Conservation (phyloP, 2,329 filamentous ascomycete species). For the Aspergillus ruber region DNA sequence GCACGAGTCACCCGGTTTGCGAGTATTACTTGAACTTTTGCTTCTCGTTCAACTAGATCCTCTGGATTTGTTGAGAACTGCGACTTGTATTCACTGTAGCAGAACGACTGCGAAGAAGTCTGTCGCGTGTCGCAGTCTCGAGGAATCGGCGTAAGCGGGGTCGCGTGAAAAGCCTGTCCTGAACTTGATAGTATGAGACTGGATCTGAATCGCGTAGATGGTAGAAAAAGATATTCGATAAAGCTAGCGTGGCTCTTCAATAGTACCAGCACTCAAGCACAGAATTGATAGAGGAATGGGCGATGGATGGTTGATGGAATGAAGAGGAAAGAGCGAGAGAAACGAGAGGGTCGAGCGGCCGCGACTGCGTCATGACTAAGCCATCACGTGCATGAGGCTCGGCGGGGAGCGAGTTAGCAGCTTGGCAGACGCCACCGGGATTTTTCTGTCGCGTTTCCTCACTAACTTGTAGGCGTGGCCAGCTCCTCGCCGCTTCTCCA, state of each 20-base stretch:
- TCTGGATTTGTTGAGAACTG: constrained; percentile 11
- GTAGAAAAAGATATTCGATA: background rate
- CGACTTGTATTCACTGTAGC: constrained; percentile 11
- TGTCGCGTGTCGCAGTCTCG: constrained; percentile 17
- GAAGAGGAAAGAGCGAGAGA: background rate
- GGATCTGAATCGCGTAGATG: background rate
- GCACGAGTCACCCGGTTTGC: constrained; percentile 20
- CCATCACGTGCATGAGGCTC: constrained; percentile 15
- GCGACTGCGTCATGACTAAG: constrained; percentile 9
- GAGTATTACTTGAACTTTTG: constrained; percentile 29
- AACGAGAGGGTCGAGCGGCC: constrained; percentile 1
- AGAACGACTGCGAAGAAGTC: constrained; percentile 13
- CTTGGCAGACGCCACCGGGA: constrained; percentile 17
- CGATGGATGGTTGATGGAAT: constrained; percentile 5
- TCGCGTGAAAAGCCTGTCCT: constrained; percentile 16
- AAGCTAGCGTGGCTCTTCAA: background rate
- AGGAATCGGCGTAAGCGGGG: constrained; percentile 23
- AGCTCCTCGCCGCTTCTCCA: constrained; percentile 19
- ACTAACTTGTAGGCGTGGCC: background rate
- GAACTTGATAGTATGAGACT: background rate
- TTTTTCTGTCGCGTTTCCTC: constrained; percentile 13
- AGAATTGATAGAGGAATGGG: background rate
- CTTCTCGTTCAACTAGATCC: constrained; percentile 9
- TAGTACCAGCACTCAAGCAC: background rate
- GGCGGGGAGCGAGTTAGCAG: constrained; percentile 5